Base-by-base conservation (phyloP, 257 asterid genomes). In the Forsythia suspensa region DNA sequence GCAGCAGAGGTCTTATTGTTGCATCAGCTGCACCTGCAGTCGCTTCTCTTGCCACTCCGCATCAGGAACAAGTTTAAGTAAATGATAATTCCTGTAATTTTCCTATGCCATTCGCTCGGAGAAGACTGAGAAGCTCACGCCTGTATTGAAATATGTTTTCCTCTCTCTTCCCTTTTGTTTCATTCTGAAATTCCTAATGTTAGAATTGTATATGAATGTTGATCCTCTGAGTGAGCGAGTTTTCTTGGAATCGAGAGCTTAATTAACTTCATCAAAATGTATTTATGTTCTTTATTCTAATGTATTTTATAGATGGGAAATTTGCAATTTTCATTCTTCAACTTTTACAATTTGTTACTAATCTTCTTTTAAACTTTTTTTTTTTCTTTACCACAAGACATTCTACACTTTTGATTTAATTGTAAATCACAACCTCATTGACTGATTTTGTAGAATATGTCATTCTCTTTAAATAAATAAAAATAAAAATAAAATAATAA, bases 11-110 rank as follows among this genome's bases (percentile, higher is more conserved):
- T 55, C 76, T 88, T 68, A 82, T 87, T 4, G 83, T 86, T 40
- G 90, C 90, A 57, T 75, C 88, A 3, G 76, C 85, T 18, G 76
- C 83, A 55, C 87, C 87, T 4, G 68, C 76, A 29, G 69, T 61
- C 7, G 4, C 69, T 61, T 21, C 69, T 24, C 69, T 61, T 61
- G 69, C 69, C 69, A 61, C 16, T 21, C 69, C 18, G 5, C 38
- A 24, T 24, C 69, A 9, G 69, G 69, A 61, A 24, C 69, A 61
- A 61, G 69, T 24, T 61, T 61, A 24, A 63, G 38, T 63, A 63
- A 63, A 3, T 15, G 39, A 10, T 9, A 63, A 7, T 21, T 34
- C 69, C 3, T 0, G 15, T 57, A n/a, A 57, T 3, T 3, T 12
- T n/a, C 36, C 67, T 7, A 36, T 57, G 13, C 13, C 66, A 57